Percentiles rank a stretch among this genome's conserved stretches.
These are phyloP conservation scores for Blastocystis sp. DNA, from an alignment of 352 stramenopile genomes.

Conservation along the genomic window DNA sequence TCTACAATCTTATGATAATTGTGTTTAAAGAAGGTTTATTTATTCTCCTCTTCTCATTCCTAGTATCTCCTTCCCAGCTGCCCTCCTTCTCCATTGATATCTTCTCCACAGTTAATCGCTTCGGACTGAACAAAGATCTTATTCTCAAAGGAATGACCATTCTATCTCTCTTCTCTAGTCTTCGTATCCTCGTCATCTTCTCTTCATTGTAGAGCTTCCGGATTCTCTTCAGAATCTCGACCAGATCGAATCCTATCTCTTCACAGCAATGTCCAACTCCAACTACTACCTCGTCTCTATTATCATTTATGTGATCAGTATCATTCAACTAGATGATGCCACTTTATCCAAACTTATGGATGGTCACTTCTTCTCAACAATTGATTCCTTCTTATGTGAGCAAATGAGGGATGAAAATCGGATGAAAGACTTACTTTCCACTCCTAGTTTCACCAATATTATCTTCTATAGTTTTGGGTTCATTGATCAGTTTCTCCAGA, in stretches of 20 bases:
- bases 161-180: slow-evolving; percentile 32
- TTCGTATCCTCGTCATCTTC: neutral
- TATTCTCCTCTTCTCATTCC: neutral
- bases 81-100: slow-evolving; percentile 56
- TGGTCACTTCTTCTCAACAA: neutral
- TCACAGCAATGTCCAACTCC: neutral
- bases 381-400: slow-evolving; percentile 10
- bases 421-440: neutral
- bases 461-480: slow-evolving; percentile 40
- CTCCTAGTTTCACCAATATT: slow-evolving; percentile 3
- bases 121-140: neutral
- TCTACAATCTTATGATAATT: slow-evolving; percentile 38
- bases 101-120: slow-evolving; percentile 1
- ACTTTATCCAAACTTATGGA: neutral
- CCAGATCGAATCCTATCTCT: neutral
- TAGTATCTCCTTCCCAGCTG: slow-evolving; percentile 16
- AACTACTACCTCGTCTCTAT: neutral
- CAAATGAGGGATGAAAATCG: neutral
- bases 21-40: neutral
- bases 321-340: neutral
- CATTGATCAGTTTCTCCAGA: slow-evolving; percentile 4
- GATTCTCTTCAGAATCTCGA: neutral
- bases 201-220: neutral
- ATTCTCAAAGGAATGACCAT: slow-evolving; percentile 32
- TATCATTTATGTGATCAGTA: slow-evolving; percentile 21